These are phyloP conservation scores for Solanum rostratum DNA, from an alignment of 257 asterid genomes.

Conservation along the genomic window DNA sequence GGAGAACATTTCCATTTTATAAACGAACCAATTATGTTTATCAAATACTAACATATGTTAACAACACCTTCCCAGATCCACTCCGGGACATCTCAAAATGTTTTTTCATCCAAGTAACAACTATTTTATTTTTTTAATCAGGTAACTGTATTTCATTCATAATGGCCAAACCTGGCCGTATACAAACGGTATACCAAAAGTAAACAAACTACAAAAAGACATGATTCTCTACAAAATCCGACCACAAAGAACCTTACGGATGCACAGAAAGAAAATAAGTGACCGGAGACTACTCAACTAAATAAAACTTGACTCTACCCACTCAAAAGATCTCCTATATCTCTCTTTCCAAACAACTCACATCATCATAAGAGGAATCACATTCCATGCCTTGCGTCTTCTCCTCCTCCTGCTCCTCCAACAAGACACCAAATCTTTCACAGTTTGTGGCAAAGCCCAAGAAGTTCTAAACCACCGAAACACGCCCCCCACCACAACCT, in stretches of 20 bases:
- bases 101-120: background rate
- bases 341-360: background rate
- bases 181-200: background rate
- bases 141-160: background rate
- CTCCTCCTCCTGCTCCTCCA: background rate
- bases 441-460: background rate
- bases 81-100: background rate
- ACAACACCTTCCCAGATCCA: background rate
- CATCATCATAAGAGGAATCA: background rate
- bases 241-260: background rate
- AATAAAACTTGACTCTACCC: background rate
- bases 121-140: background rate
- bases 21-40: background rate
- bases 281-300: background rate
- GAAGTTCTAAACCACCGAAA: background rate
- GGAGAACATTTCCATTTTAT: background rate
- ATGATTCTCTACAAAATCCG: background rate
- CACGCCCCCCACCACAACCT: background rate
- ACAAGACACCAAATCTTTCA: background rate
- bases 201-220: background rate
- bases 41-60: background rate
- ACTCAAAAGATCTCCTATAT: background rate
- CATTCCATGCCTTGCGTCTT: background rate
- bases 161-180: background rate
- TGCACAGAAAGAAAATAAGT: background rate